Base-by-base conservation (phyloP, 306 rosid genomes). In the Vigna reflexopilosa region DNA sequence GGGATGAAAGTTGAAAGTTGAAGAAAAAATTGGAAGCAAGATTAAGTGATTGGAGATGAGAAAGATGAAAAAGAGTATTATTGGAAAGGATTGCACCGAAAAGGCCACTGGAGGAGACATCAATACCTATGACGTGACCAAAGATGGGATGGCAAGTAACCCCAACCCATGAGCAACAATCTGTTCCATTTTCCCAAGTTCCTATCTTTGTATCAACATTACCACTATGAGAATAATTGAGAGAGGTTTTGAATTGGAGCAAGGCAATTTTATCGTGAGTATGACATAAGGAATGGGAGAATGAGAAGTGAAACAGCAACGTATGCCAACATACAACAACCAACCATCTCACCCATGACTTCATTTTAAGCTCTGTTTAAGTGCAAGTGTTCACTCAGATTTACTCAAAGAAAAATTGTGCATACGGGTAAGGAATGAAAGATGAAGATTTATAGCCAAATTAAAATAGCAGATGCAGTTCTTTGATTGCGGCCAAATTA, bases 191-290 rank as follows among this genome's bases (percentile, higher is more conserved):
- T 17, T 30, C 4, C 80, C 73, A 76, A 8, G 80, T 34, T 32
- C 2, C 0, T 0, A 3, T 64, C 64, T 48, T 76, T 0, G 8
- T n/a, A 59, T 44, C 6, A 44, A 1, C 0, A n/a, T 15, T 2
- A n/a, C 0, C 13, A 42, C 10, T 1, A 28, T 12, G 0, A 17
- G 45, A 0, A 11, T 3, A 12, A 20, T 20, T 16, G 24, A 77
- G 45, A 0, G 76, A 17, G n/a, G 1, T 69, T 36, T 68, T 79
- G 68, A 83, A 74, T 13, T 79, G 16, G 5, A 83, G 58, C 59
- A 83, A 62, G 0, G 78, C 10, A 42, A 42, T 8, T 8, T 8
- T 40, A 1, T 40, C 45, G 0, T 40, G 3, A 42, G 1, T 1
- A 42, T 9, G 13, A 2, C 13, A 42, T 9, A 9, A 42, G 13